Base-by-base conservation (phyloP, 1,139 yeast species). In the Blastobotrys arbuscula region DNA sequence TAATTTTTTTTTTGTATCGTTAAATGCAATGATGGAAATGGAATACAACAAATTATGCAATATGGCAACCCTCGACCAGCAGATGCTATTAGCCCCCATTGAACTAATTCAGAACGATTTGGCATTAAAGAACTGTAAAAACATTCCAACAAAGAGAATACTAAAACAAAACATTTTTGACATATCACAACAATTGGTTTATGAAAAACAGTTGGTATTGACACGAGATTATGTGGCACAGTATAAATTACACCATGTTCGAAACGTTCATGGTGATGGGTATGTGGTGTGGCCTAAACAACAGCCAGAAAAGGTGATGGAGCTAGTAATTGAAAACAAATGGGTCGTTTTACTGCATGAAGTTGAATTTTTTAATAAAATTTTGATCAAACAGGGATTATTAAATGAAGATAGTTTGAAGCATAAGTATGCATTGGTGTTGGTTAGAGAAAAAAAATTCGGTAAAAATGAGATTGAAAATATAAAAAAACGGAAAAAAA, bases 91-190 rank as follows among this genome's bases (percentile, higher is more conserved):
- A n/a, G 31, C 42, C 2, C 18, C 34, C 2, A 10, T 45, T 12
- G 44, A 45, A 31, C 37, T 42, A 18, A 33, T 46, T 3, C 49
- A 46, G 26, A 37, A 36, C 24, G 49, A 46, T 23, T 30, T 46
- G 5, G 49, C 49, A 5, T 31, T 46, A 20, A n/a, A 26, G 10
- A 31, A 31, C 31, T 20, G 31, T 21, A 20, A 12, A 18, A 19
- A 21, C 13, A n/a, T 20, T 13, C n/a, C 5, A 26, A 42, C 38
- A 10, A 26, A 18, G 5, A 16, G 23, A 15, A 2, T n/a, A 12
- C 9, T 41, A 37, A 23, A 41, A 21, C 38, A 31, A 21, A 18
- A n/a, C 30, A 10, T 41, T 13, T 16, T 33, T 19, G 16, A 10
- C 26, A 4, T 36, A 7, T 38, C 26, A 31, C 19, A 16, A 31